These are phyloP conservation scores for Nidularia pulvinata DNA, from an alignment of 768 basidiomycete species.

Conservation along the genomic window DNA sequence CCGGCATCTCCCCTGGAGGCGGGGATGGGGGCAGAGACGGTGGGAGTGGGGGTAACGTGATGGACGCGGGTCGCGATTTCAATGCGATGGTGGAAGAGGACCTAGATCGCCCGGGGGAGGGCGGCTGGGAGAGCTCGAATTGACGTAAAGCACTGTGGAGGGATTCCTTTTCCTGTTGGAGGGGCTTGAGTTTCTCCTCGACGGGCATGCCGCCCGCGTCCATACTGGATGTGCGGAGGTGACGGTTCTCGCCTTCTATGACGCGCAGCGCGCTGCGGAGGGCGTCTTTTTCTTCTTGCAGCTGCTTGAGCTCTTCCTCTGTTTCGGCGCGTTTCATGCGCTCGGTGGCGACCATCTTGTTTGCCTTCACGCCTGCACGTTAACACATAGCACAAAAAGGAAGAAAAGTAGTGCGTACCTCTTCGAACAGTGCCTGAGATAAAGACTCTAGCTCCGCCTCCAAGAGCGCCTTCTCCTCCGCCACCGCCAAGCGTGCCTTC, in stretches of 20 bases:
- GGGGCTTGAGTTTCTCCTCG: too few relatives aligned
- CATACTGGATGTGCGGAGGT: constrained; percentile 14
- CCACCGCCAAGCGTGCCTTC: constrained; percentile 47
- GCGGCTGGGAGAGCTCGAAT: neutral
- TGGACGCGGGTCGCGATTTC: constrained; percentile 27
- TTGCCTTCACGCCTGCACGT: constrained; percentile 50
- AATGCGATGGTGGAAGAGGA: constrained; percentile 24
- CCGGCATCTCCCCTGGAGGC: neutral
- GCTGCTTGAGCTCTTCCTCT: constrained; percentile 69
- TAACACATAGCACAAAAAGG: neutral
- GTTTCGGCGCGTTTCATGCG: constrained; percentile 71
- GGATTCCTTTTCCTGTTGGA: too few relatives aligned
- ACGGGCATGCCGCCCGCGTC: too few relatives aligned
- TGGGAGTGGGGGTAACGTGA: constrained; percentile 18
- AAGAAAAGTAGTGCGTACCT: constrained; percentile 41
- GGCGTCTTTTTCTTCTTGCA: constrained; percentile 63
- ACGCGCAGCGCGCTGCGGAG: constrained; percentile 65
- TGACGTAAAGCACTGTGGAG: neutral
- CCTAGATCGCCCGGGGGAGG: constrained; percentile 4
- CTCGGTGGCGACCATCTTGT: constrained; percentile 86
- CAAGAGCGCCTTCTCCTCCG: constrained; percentile 59
- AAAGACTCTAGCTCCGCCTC: constrained; percentile 80
- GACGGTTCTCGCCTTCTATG: constrained; percentile 59
- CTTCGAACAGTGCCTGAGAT: constrained; percentile 85
- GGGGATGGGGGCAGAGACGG: constrained; percentile 15